A percentile compares a stretch with the other conserved stretches of the same genome.
Conservation (phyloP, 805 yeast species). For the Sungouiozyma ichnusensis region DNA sequence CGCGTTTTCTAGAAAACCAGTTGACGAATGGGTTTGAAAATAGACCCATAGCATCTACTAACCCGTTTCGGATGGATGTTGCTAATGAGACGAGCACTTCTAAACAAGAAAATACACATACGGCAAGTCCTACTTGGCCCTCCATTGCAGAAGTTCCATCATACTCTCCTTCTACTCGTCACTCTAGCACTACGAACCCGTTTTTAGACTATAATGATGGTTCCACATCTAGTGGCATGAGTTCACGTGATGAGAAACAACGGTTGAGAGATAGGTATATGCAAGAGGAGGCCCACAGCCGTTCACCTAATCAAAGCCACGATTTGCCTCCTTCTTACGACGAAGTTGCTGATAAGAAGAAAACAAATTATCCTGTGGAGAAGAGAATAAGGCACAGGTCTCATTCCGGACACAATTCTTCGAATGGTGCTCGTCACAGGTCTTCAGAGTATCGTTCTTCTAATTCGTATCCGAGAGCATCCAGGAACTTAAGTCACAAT, state of each 20-base stretch:
- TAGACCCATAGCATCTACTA: slow-evolving; percentile 49
- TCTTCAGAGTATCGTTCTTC: not conserved
- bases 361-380: slow-evolving; percentile 9
- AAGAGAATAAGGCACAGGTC: slow-evolving; percentile 6
- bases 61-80: slow-evolving; percentile 50
- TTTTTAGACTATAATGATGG: slow-evolving; percentile 23
- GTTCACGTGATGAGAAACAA: slow-evolving; percentile 26
- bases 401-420: slow-evolving; percentile 12
- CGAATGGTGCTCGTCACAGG: slow-evolving; percentile 4
- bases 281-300: slow-evolving; percentile 10
- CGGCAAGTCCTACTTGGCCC: not conserved
- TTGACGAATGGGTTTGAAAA: slow-evolving; percentile 11
- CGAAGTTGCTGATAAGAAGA: slow-evolving; percentile 30
- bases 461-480: not conserved
- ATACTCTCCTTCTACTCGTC: slow-evolving; percentile 26
- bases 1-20: slow-evolving; percentile 16
- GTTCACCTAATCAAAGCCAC: not conserved
- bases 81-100: not conserved
- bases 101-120: not conserved
- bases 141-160: not conserved
- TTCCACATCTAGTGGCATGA: slow-evolving; percentile 23
- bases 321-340: slow-evolving; percentile 15
- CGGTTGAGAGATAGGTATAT: slow-evolving; percentile 25
- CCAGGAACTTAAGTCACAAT: not conserved
- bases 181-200: slow-evolving; percentile 28